These are phyloP conservation scores for Gnaphalium uliginosum DNA, from an alignment of 129 eudicot species.

Conservation along the genomic window DNA sequence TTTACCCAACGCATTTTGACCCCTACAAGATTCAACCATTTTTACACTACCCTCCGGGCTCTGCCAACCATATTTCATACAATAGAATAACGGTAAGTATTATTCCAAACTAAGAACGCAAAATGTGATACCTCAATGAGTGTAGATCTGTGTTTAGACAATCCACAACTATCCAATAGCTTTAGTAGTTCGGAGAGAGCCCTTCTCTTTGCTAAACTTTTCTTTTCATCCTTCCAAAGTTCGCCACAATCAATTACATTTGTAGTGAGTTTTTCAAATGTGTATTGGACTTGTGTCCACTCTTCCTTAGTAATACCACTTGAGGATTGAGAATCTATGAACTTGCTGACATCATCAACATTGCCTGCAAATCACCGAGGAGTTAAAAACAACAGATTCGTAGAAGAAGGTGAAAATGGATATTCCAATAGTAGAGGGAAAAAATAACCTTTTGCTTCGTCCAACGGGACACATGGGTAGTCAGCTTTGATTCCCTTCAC, in stretches of 20 bases:
- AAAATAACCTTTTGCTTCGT: constrained; percentile 43
- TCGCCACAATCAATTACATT: constrained; percentile 46
- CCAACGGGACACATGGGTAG: constrained; percentile 17
- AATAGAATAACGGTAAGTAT: neutral
- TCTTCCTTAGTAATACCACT: constrained; percentile 46
- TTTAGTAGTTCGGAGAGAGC: constrained; percentile 66
- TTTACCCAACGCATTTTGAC: neutral
- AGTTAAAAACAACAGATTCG: constrained; percentile 1
- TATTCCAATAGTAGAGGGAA: neutral
- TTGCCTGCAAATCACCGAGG: constrained; percentile 37
- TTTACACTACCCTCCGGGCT: neutral
- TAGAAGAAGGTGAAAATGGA: neutral
- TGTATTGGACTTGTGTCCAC: constrained; percentile 44
- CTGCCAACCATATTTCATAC: neutral
- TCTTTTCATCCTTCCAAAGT: constrained; percentile 70
- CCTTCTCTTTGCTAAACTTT: constrained; percentile 58
- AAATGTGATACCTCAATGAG: neutral
- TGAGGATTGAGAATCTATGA: constrained; percentile 36
- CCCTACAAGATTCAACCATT: too few relatives aligned
- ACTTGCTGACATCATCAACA: constrained; percentile 29
- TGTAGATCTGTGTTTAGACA: constrained; percentile 64
- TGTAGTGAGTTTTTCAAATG: constrained; percentile 48
- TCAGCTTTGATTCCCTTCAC: constrained; percentile 24
- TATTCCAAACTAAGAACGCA: neutral
- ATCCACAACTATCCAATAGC: constrained; percentile 60